Evolutionary conservation across 1,284 basidiomycete genomes (phyloP), one percentile per base, ranked within the genome.

Genomic region (Anthracocystis setariae): DNA sequence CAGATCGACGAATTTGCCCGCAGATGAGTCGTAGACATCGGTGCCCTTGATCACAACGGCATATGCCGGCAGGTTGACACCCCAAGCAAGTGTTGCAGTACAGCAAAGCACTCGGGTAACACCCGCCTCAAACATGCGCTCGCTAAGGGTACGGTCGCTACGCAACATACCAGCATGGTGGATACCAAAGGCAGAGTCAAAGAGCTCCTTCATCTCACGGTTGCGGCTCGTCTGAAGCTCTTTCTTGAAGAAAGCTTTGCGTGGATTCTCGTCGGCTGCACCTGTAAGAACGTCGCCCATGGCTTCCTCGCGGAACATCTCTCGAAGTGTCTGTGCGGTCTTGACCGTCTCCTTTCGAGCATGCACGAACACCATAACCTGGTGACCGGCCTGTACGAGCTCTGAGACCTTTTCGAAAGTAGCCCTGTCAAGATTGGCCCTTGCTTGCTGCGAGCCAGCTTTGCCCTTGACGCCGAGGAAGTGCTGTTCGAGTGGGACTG

Each of bases 361-460:
- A 83, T 99, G 96, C 10, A 99, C 96, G 80, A 99, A 99, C 0
- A 99, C 93, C 95, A 99, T 98, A 59, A 98, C 94, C 84, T 98
- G 96, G 84, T 99, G 96, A 0, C 80, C 79, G 8, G 76, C 76
- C 40, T 76, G 71, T 1, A 78, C 65, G 29, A 82, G 74, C 43
- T 74, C 68, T 13, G 68, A 62, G 7, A 82, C 86, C 84, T 97
- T 98, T 77, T 96, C 88, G 78, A 92, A 98, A 2, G 92, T 90
- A 24, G 94, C 93, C 33, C 87, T 87, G 83, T 99, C 96, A 55
- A 98, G 87, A 77, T 95, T 96, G 76, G 89, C 91, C 67, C 89
- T 90, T n/a, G 91, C 89, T 35, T 87, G 87, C 0, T 85, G 79
- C 58, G 90, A 91, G 44, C 91, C 89, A 0, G 91, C 85, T 84